A percentile compares a stretch with the other conserved stretches of the same genome.
Evolutionary conservation across 2,329 filamentous ascomycete genomes (phyloP).

Genomic region (Mollisia scopiformis): DNA sequence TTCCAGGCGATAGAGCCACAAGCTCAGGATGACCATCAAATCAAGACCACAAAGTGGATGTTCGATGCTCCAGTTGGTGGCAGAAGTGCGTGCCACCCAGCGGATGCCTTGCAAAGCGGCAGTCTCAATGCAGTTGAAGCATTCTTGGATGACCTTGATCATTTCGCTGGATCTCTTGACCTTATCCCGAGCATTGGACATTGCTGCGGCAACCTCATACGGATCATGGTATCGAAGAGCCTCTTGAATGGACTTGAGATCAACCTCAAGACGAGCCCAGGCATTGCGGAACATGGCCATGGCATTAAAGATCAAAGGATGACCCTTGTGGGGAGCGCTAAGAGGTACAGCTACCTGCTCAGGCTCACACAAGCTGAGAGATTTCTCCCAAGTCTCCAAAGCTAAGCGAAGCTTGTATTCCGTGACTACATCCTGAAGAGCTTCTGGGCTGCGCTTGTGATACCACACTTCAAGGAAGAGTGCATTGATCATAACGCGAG

Average conservation of each 20-base stretch:
- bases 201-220: slow-evolving; percentile 94
- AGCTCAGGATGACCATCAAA: slow-evolving; percentile 94
- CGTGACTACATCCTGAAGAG: slow-evolving; percentile 93
- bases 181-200: slow-evolving; percentile 91
- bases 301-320: slow-evolving; percentile 96
- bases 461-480: slow-evolving; percentile 99
- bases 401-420: slow-evolving; percentile 97
- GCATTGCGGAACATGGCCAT: slow-evolving; percentile 97
- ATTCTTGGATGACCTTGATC: slow-evolving; percentile 98
- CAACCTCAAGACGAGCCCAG: slow-evolving; percentile 87
- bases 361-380: slow-evolving; percentile 88
- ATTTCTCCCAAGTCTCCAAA: slow-evolving; percentile 98
- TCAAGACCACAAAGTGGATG: slow-evolving; percentile 96
- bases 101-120: slow-evolving; percentile 92
- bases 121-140: slow-evolving; percentile 96
- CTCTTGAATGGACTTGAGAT: slow-evolving; percentile 91
- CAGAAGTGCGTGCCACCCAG: slow-evolving; percentile 96
- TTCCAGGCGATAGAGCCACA: slow-evolving; percentile 99
- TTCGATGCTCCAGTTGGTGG: slow-evolving; percentile 98
- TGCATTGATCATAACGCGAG: slow-evolving; percentile 98
- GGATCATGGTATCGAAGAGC: slow-evolving; percentile 95
- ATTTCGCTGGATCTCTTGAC: slow-evolving; percentile 96
- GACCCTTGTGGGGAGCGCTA: slow-evolving; percentile 92
- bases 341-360: slow-evolving; percentile 87
- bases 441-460: slow-evolving; percentile 97